Evolutionary conservation across 225 moss, liverwort and hornwort species (phyloP), one percentile per base, ranked within the genome.

Genomic region (Marchantia polymorpha): DNA sequence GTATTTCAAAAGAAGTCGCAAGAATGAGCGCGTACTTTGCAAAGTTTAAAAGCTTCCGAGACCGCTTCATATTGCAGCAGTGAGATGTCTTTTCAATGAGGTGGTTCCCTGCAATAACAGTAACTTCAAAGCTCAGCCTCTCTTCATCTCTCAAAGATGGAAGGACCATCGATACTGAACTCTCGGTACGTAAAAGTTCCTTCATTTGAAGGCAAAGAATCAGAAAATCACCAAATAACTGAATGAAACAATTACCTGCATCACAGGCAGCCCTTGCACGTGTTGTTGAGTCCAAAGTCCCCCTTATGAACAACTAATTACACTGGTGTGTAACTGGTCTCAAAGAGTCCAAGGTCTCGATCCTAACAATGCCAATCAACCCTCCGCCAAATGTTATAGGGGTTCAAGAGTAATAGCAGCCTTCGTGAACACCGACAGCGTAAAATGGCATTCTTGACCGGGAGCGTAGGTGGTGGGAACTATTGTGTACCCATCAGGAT

Each of bases 401-500:
- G 94, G 93, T 84, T 99, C 97, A 49, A 99, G 89, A 78, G 93
- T 93, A 65, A 99, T 89, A 52, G 94, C 91, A 73, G 97, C 97
- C 88, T 99, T 99, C 4, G 97, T 95, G 81, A 99, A 99, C 70
- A 99, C 97, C 75, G 97, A 91, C 77, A 99, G 92, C 76, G 95
- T 84, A 85, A 99, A 99, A 76, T 94, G 97, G 82, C 93, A 92
- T 84, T 99, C 97, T 86, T 99, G 93, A 76, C 92, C 91, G 13
- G 97, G 97, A 39, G 90, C 92, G 77, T 91, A 90, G 0, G 97
- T 99, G 23, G 94, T 99, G 22, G 97, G 97, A 55, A 99, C 95
- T 83, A 99, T 95, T n/a, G 97, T 99, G 52, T 99, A 99, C 50
- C 97, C 97, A 84, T 99, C 92, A 46, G 92, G 91, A 85, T 99